Base-by-base conservation (phyloP, 805 yeast species). In the Scheffersomyces amazonensis region DNA sequence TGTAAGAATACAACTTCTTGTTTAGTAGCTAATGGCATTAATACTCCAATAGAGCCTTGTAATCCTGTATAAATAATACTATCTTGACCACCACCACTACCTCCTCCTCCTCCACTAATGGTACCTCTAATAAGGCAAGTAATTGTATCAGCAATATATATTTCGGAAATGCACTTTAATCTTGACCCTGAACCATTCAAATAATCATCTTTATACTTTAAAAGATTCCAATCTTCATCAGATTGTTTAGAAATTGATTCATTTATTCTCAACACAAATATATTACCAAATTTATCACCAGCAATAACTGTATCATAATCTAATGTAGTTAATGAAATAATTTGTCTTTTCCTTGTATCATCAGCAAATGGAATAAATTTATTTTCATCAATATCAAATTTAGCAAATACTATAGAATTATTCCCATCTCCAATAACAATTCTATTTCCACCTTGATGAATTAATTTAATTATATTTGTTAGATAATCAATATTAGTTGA, bases 201-300 rank as follows among this genome's bases (percentile, higher is more conserved):
- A 34, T 37, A 55, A 11, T 53, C 38, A 11, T 62, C 70, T 32
- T 53, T 62, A 35, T 48, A 51, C 42, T 58, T 53, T n/a, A 56
- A 34, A 16, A 64, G 47, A 12, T 51, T 49, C 59, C 63, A 61
- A 37, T 81, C 87, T 35, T 71, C 75, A 41, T 75, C 81, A 17
- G 78, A 60, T 30, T 70, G 54, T 31, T 64, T 60, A 0, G 81
- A 73, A 0, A 71, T 65, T 4, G 69, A 62, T n/a, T 62, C 61
- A 0, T 83, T 76, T 29, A 83, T 59, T 41, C 96, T 65, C 29
- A 87, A 60, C 1, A 86, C 74, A 60, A 83, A 80, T 0, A 89
- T 33, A 49, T 83, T 87, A 0, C 98, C 97, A 60, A 85, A 88
- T 52, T 81, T 82, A 56, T 93, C 98, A 11, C 96, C 96, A 1